A percentile compares a stretch with the other conserved stretches of the same genome.
Evolutionary conservation across 2,329 filamentous ascomycete genomes (phyloP).

Genomic region (Botrytis porri): DNA sequence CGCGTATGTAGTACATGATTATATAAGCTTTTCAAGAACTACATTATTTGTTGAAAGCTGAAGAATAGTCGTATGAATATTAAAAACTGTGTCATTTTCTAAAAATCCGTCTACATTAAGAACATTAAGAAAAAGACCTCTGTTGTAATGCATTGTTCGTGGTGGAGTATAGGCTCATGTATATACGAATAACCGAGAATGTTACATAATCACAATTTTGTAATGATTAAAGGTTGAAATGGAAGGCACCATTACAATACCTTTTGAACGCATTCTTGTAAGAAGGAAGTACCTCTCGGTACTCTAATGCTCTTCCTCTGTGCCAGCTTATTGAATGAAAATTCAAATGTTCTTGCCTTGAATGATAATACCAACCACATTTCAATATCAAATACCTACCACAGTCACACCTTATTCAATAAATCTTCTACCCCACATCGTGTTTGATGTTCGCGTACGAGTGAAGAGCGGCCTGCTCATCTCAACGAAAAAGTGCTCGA

Average conservation of each 20-base stretch:
- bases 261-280: not conserved
- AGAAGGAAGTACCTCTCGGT: not conserved
- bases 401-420: not conserved
- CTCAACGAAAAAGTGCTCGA: not conserved
- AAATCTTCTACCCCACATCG: not conserved
- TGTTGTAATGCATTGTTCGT: not conserved
- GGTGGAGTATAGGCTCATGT: not conserved
- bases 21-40: not conserved
- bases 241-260: not conserved
- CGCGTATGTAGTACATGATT: not conserved
- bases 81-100: too few relatives aligned
- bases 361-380: not conserved
- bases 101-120: too few relatives aligned
- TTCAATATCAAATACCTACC: not conserved
- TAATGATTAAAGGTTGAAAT: not conserved
- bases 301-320: not conserved
- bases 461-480: not conserved
- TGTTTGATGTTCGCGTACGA: not conserved
- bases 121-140: too few relatives aligned
- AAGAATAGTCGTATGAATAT: accelerated
- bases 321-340: too few relatives aligned
- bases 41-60: not conserved
- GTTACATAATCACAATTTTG: not conserved
- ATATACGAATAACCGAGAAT: not conserved
- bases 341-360: not conserved